Base-by-base conservation (phyloP, 2,329 filamentous ascomycete species). In the Eutypella sp. region DNA sequence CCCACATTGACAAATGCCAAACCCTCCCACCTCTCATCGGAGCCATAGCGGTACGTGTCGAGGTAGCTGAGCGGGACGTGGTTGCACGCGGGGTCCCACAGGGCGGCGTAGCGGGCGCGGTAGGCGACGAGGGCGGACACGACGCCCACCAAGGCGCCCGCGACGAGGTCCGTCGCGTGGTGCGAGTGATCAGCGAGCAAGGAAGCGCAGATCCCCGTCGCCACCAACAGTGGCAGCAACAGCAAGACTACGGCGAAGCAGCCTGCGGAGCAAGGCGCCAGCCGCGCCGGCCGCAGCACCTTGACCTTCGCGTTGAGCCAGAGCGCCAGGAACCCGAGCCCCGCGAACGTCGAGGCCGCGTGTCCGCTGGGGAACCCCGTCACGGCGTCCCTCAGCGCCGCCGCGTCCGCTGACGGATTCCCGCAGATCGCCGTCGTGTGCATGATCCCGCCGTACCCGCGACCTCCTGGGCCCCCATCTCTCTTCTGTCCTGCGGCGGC, bases 231-330 rank as follows among this genome's bases (percentile, higher is more conserved):
- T 0, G 85, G 84, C 0, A 75, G 61, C 51, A 80, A 76, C 3
- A 78, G 68, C 9, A 74, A 71, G 4, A 78, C 67, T 4, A 87
- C 65, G 61, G 85, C 86, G 83, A 82, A 87, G 63, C 85, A 76
- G 0, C 78, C 72, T 0, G 84, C 76, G 47, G 84, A 81, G 58
- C 84, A 79, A 60, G 85, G 81, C 18, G 76, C 25, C 8, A 13
- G 25, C 25, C 25, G 25, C 25, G 25, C 25, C 25, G 29, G 29
- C 29, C 29, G 71, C 67, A 78, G 85, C 42, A 86, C 75, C 67
- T 87, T 87, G 33, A 88, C 67, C 66, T 88, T 87, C 29, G 81
- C 84, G 57, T 87, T 87, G 20, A 87, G 69, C 67, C 85, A 88
- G 10, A 87, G 68, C 53, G 75, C 82, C 7, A 87, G 65, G 58